Base-by-base conservation (phyloP, 2,329 filamentous ascomycete species). In the Penicillium sp. region DNA sequence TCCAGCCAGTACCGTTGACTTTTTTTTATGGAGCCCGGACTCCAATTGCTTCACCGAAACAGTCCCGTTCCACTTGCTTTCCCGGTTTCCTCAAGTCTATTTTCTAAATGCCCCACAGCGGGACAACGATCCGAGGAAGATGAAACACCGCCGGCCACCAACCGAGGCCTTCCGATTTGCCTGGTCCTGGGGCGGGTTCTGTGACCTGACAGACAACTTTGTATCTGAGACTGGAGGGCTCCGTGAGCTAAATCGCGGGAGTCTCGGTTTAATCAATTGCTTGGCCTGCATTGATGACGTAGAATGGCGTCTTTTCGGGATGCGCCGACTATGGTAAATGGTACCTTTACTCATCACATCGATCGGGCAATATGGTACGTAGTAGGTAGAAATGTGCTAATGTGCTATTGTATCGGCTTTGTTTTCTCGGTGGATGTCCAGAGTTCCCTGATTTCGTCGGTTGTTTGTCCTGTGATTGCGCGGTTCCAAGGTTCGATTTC, bases 91-190 rank as follows among this genome's bases (percentile, higher is more conserved):
- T 41, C 49, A 15, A 51, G 49, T 45, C 49, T 51, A 51, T 51
- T 43, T 51, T 11, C 4, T 18, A 31, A 23, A 31, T 22, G 61
- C 56, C 63, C 63, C 63, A 65, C 63, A 64, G 52, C 63, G 63
- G 63, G 57, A 62, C 59, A 61, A 57, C 53, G 61, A 65, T 61
- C 61, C 57, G 59, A 60, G 35, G 29, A 51, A 46, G 54, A 59
- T 63, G 59, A 62, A 63, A 64, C 60, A 57, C n/a, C 47, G 29
- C 54, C 53, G 51, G 31, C 40, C 59, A 51, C 22, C 54, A 64
- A 53, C 63, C 63, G 63, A 65, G 60, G 8, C 51, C 53, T 64
- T 64, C 63, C 63, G 63, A 65, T 65, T 65, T 65, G 63, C 51
- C 55, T 54, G 59, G 25, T 23, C 29, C 22, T 12, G 41, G 23